Percentiles rank a stretch among this genome's conserved stretches.
Evolutionary conservation across 768 basidiomycete genomes (phyloP).

Genomic region (Basidioascus undulatus): DNA sequence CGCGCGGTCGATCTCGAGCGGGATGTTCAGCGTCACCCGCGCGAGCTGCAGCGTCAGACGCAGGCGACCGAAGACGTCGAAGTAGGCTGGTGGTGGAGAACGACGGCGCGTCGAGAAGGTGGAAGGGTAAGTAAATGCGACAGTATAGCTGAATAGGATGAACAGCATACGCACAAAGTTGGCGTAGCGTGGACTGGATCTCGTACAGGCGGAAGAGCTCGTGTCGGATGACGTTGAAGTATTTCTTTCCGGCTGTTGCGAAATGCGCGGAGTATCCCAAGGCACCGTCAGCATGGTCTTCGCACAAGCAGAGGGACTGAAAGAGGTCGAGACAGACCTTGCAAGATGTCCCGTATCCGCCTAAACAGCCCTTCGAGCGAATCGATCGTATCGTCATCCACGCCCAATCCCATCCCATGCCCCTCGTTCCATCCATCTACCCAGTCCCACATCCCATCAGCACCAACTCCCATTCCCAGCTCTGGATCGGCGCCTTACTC

Average conservation of each 20-base stretch:
- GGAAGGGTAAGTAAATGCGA: no score
- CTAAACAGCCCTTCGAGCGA: slow-evolving; percentile 45
- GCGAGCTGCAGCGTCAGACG: slow-evolving; percentile 53
- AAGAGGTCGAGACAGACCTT: slow-evolving; percentile 27
- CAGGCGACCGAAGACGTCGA: slow-evolving; percentile 50
- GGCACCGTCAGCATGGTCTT: slow-evolving; percentile 4
- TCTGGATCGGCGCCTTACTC: no score
- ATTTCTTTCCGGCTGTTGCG: slow-evolving; percentile 30
- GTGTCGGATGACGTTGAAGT: slow-evolving; percentile 44
- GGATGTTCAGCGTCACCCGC: slow-evolving; percentile 48
- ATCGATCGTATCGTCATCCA: slow-evolving; percentile 57
- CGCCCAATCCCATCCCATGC: no score
- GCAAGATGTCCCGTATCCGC: slow-evolving; percentile 43
- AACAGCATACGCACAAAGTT: no score
- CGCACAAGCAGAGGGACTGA: neutral
- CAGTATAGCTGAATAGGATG: no score
- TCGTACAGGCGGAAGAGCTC: slow-evolving; percentile 59
- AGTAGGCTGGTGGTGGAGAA: no score
- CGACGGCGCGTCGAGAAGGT: no score
- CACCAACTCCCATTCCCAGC: no score
- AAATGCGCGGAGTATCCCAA: neutral
- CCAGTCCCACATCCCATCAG: no score
- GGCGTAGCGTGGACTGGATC: slow-evolving; percentile 48
- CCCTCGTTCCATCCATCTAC: no score
- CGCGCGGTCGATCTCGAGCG: slow-evolving; percentile 46